Percentiles rank a stretch among this genome's conserved stretches.
Evolutionary conservation across 176 grass and related monocot species (phyloP).

Genomic region (Zoysia pacifica): DNA sequence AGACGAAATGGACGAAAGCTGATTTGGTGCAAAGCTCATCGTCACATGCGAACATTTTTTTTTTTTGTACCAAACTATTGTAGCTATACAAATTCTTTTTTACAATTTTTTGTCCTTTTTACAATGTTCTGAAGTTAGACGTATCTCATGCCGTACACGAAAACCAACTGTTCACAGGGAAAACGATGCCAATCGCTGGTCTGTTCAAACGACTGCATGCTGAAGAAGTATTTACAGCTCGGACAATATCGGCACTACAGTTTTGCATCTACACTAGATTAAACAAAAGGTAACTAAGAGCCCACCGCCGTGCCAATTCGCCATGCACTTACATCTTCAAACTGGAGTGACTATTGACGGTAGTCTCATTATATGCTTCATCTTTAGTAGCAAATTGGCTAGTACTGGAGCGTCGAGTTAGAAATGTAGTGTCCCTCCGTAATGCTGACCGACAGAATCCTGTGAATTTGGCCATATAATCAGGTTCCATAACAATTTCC

Average conservation of each 20-base stretch:
- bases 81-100: background rate
- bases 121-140: background rate
- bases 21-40: background rate
- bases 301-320: background rate
- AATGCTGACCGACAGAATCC: constrained; percentile 50
- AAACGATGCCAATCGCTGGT: background rate
- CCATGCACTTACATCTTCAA: too few species aligned
- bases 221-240: background rate
- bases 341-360: background rate
- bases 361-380: background rate
- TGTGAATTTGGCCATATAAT: constrained; percentile 29
- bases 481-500: background rate
- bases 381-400: background rate
- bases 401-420: constrained; percentile 2
- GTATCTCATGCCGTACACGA: background rate
- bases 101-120: too few species aligned
- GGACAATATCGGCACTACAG: background rate
- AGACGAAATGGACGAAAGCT: background rate
- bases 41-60: background rate
- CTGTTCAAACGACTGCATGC: background rate
- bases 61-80: background rate
- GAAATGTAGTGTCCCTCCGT: constrained; percentile 43
- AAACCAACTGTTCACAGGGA: background rate
- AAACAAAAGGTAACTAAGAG: background rate
- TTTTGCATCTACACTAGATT: background rate